Base-by-base conservation (phyloP, 257 asterid genomes). In the Solanum sejunctum region DNA sequence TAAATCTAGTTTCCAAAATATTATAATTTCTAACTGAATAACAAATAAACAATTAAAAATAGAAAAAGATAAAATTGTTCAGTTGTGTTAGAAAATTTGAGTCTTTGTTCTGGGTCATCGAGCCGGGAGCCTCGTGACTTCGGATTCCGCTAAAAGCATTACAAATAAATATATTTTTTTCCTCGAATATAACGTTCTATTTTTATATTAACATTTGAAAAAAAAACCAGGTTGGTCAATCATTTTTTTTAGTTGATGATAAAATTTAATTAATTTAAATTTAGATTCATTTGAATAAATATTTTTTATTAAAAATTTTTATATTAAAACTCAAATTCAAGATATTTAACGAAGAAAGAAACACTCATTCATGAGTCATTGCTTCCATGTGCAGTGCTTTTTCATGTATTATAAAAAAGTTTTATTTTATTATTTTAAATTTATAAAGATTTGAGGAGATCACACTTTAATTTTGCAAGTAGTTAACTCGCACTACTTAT, bases 61-160 rank as follows among this genome's bases (percentile, higher is more conserved):
- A 8, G 10, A 45, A 11, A 16, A 51, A 6, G 13, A 28, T 56
- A 67, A 36, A 71, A 20, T 71, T 17, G 54, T 9, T 69, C 78
- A 69, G 52, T 39, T 69, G 23, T 41, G 52, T 39, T 43, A 11
- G 23, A 71, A 66, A 55, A 17, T 15, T 61, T 16, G 61, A 82
- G 58, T 63, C n/a, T 18, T 58, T 70, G 8, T 60, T 82, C 84
- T 88, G 21, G 88, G 86, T 55, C 84, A 86, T 79, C 89, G 89
- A 71, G 91, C 87, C 86, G 61, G 23, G 78, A 43, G 23, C 83
- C 88, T 83, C 89, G 91, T 86, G 89, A 86, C 87, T 61, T 64
- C 18, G 80, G 67, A 83, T 83, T 10, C 89, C 86, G 52, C 86
- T 66, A 87, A 87, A 80, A 47, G 6, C 23, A 82, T 60, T 45